Conservation (phyloP, 2,329 filamentous ascomycete species). For the Alternaria sp. region DNA sequence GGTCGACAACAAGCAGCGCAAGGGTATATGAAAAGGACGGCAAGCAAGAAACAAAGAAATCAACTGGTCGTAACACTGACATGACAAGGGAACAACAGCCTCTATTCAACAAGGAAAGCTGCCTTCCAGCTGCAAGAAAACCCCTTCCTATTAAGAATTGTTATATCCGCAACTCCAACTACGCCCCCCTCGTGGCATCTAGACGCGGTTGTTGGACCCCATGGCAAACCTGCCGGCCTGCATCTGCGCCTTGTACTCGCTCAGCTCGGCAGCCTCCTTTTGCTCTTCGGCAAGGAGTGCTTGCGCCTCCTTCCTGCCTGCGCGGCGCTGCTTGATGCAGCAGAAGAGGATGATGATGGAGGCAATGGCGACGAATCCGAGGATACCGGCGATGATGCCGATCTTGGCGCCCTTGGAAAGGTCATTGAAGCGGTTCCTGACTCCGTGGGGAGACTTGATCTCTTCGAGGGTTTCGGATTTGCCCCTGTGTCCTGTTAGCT, state of each 20-base stretch:
- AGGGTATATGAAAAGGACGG: constrained; percentile 18
- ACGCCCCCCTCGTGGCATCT: not conserved
- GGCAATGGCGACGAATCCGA: constrained; percentile 36
- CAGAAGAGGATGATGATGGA: constrained; percentile 41
- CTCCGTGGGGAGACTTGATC: constrained; percentile 44
- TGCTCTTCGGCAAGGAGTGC: constrained; percentile 41
- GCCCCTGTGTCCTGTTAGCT: constrained; percentile 32
- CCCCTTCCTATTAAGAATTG: constrained; percentile 9
- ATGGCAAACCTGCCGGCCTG: constrained; percentile 30
- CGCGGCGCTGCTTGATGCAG: constrained; percentile 49
- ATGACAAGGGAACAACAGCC: constrained; percentile 7
- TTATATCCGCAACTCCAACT: not conserved
- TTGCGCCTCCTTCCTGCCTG: constrained; percentile 42
- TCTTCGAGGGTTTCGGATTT: constrained; percentile 46
- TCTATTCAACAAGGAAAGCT: constrained; percentile 1
- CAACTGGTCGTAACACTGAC: constrained; percentile 14
- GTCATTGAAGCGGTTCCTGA: constrained; percentile 43
- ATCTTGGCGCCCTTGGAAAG: constrained; percentile 43
- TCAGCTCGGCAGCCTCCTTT: constrained; percentile 47
- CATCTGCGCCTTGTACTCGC: constrained; percentile 41
- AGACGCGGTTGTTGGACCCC: constrained; percentile 19
- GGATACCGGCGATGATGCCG: constrained; percentile 41
- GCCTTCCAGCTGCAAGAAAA: constrained; percentile 5
- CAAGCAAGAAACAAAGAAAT: constrained; percentile 5
- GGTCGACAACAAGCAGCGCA: constrained; percentile 5